These are phyloP conservation scores for Annulohypoxylon nitens DNA, from an alignment of 495 filamentous ascomycete species.

Conservation along the genomic window DNA sequence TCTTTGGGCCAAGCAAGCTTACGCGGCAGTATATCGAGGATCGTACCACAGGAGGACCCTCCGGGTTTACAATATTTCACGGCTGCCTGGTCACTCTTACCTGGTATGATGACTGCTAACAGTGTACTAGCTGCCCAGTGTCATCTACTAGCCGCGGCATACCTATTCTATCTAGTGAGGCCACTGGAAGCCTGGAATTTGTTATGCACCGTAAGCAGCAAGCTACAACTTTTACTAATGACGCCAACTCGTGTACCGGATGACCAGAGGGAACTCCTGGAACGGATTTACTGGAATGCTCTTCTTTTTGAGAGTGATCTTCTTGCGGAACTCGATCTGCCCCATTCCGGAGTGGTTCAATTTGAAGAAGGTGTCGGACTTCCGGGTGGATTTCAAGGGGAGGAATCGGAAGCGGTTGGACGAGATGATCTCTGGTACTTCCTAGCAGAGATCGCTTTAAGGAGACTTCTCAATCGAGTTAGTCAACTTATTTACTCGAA, in stretches of 20 bases:
- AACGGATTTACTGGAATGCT: conserved; percentile 86
- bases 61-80: conserved; percentile 85
- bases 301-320: conserved; percentile 85
- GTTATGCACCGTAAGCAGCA: conserved; percentile 81
- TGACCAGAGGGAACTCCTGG: conserved; percentile 76
- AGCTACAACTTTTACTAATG: conserved; percentile 80
- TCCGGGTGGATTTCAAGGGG: conserved; percentile 79
- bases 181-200: conserved; percentile 87
- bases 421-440: conserved; percentile 88
- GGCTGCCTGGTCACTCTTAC: conserved; percentile 81
- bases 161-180: conserved; percentile 84
- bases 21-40: conserved; percentile 77
- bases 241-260: conserved; percentile 75
- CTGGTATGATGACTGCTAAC: conserved; percentile 82
- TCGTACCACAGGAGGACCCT: conserved; percentile 76
- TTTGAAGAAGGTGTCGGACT: conserved; percentile 85
- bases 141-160: conserved; percentile 81
- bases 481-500: conserved; percentile 85
- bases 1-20: conserved; percentile 80
- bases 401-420: conserved; percentile 72
- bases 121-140: conserved; percentile 81
- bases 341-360: conserved; percentile 83
- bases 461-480: conserved; percentile 81
- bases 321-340: conserved; percentile 82
- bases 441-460: conserved; percentile 81